These are phyloP conservation scores for Oryza nivara DNA, from an alignment of 176 grass and related monocot species.

Conservation along the genomic window DNA sequence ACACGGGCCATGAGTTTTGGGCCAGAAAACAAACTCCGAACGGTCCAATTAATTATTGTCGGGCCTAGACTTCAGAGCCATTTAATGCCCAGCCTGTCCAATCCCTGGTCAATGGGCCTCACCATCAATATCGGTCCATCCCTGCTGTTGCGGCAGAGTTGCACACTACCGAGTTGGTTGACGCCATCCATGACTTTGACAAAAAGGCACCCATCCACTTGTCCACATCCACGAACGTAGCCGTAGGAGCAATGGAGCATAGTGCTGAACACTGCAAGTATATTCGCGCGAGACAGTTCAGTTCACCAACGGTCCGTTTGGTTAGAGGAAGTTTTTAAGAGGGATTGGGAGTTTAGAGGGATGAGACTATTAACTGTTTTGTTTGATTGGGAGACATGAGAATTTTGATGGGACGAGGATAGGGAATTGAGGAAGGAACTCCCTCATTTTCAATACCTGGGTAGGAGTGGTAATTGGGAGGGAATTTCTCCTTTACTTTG, in stretches of 20 bases:
- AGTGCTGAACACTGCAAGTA: background rate
- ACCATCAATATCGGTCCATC: background rate
- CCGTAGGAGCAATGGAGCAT: background rate
- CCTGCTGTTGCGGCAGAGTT: background rate
- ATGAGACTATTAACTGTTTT: no score
- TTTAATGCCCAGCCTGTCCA: background rate
- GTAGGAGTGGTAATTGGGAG: no score
- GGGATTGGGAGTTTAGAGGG: no score
- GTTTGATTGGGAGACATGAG: no score
- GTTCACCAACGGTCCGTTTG: background rate
- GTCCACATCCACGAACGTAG: background rate
- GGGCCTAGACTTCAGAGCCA: background rate
- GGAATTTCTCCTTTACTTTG: no score
- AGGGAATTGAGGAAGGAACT: no score
- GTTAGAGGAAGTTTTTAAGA: no score
- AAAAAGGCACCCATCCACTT: background rate
- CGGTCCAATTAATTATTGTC: background rate
- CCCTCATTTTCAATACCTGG: no score
- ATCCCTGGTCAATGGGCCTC: background rate
- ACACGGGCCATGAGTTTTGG: background rate
- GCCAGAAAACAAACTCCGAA: background rate
- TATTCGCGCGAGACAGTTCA: background rate
- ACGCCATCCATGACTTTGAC: background rate
- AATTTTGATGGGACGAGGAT: no score
- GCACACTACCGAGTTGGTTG: background rate